Percentiles rank a stretch among this genome's conserved stretches.
phyloP scores from a whole-genome alignment of 768 basidiomycete species.

The Mycena belliarum region DNA sequence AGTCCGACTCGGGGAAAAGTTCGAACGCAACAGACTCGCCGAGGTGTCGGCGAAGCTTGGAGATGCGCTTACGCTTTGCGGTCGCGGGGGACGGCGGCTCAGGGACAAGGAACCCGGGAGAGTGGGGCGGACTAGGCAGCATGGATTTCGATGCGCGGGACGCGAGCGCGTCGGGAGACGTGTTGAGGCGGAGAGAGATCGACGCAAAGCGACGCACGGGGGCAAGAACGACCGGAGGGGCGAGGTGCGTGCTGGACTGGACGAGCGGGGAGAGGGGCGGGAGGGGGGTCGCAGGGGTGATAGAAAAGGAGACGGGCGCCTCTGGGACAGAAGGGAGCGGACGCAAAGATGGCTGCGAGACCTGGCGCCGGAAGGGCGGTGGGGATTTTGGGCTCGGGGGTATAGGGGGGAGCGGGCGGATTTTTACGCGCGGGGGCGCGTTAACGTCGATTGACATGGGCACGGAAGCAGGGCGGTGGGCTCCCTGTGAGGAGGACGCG shows the following conservation, averaged over 20 bases:
- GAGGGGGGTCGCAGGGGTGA: slow-evolving; percentile 9
- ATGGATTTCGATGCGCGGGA: not conserved
- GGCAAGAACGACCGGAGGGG: not conserved
- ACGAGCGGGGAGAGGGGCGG: not conserved
- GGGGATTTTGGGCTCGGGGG: slow-evolving; percentile 4
- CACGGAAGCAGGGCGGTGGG: not conserved
- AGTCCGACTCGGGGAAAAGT: slow-evolving; percentile 6
- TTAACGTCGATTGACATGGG: slow-evolving; percentile 5
- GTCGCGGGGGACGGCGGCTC: slow-evolving; percentile 30
- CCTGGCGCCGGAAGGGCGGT: slow-evolving; percentile 12
- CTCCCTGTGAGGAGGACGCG: not conserved
- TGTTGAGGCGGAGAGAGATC: slow-evolving; percentile 16
- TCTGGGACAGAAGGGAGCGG: slow-evolving; percentile 17
- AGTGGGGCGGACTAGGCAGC: slow-evolving; percentile 6
- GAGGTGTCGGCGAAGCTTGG: slow-evolving; percentile 35
- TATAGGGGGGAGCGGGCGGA: slow-evolving; percentile 17
- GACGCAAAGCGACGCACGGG: slow-evolving; percentile 12
- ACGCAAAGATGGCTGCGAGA: slow-evolving; percentile 3
- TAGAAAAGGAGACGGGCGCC: not conserved
- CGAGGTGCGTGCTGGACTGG: not conserved
- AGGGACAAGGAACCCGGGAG: slow-evolving; percentile 16
- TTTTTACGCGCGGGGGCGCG: slow-evolving; percentile 1
- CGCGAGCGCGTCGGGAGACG: slow-evolving; percentile 14
- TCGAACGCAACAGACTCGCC: slow-evolving; percentile 33
- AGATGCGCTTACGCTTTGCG: slow-evolving; percentile 29